Percentiles rank a stretch among this genome's conserved stretches.
phyloP scores from a whole-genome alignment of 1,284 basidiomycete species.

The Boletus semigastroideus region DNA sequence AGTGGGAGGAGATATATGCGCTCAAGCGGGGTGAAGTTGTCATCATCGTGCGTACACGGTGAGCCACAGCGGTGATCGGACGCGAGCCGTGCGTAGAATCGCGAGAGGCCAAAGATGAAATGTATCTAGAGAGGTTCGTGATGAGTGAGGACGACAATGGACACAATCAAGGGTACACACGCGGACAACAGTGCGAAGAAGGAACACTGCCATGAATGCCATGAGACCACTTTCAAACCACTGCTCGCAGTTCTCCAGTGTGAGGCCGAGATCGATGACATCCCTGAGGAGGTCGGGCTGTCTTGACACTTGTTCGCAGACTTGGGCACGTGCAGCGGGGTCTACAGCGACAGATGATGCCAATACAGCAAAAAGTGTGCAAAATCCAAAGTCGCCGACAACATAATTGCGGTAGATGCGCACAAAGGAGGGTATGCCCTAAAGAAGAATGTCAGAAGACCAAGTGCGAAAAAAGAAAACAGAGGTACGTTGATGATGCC shows the following conservation, averaged over 20 bases:
- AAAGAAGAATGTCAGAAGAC: constrained; percentile 2
- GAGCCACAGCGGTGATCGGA: constrained; percentile 29
- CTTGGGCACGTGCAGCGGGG: constrained; percentile 51
- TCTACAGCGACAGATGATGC: constrained; percentile 61
- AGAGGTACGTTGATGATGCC: constrained; percentile 63
- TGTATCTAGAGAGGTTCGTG: constrained; percentile 50
- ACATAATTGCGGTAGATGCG: constrained; percentile 72
- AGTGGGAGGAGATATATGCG: constrained; percentile 58
- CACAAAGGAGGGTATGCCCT: constrained; percentile 55
- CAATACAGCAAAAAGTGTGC: constrained; percentile 52
- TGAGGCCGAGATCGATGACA: constrained; percentile 67
- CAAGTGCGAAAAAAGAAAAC: neutral
- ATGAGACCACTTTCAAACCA: constrained; percentile 70
- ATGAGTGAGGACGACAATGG: neutral
- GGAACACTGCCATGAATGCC: constrained; percentile 54
- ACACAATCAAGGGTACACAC: constrained; percentile 39
- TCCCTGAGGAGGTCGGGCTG: constrained; percentile 74
- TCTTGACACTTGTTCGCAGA: constrained; percentile 71
- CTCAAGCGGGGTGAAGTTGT: constrained; percentile 36
- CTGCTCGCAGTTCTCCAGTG: constrained; percentile 72
- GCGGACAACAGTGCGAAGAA: constrained; percentile 61
- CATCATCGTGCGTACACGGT: constrained; percentile 6
- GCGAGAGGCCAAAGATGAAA: constrained; percentile 67
- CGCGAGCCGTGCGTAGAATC: constrained; percentile 56
- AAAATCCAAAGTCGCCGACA: constrained; percentile 70